phyloP scores from a whole-genome alignment of 164 flowering plant species.

The Aristolochia fimbriata region DNA sequence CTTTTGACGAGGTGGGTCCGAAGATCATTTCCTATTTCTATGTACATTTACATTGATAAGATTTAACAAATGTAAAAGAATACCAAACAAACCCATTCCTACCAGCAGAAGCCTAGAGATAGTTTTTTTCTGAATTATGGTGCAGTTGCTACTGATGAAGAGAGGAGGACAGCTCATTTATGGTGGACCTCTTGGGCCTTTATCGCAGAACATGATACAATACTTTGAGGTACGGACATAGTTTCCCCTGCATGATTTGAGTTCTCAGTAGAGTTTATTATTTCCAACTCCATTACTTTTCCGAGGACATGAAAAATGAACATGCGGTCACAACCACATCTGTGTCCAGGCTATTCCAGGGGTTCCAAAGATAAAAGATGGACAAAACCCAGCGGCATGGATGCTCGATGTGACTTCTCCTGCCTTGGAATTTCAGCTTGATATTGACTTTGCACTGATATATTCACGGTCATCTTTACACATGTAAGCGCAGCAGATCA shows the following conservation, averaged over 20 bases:
- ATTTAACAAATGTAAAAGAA: too few relatives aligned
- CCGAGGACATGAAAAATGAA: neutral
- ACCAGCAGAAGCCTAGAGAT: neutral
- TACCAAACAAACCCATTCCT: too few relatives aligned
- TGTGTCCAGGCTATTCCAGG: slow-evolving; percentile 9
- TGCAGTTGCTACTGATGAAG: slow-evolving; percentile 15
- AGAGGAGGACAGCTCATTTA: slow-evolving; percentile 13
- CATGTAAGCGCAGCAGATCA: slow-evolving; percentile 4
- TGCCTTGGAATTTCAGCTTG: slow-evolving; percentile 14
- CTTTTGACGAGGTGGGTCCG: slow-evolving; percentile 73
- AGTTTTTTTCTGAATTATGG: neutral
- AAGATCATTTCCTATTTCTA: neutral
- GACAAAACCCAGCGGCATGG: slow-evolving; percentile 28
- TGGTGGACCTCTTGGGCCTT: slow-evolving; percentile 9
- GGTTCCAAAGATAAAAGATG: slow-evolving; percentile 65
- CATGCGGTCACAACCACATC: too few relatives aligned
- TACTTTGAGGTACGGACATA: slow-evolving; percentile 6
- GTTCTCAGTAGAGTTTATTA: neutral
- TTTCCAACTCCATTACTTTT: neutral
- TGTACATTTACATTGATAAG: neutral
- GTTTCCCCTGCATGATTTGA: neutral
- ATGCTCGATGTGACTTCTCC: slow-evolving; percentile 19
- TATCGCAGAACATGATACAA: slow-evolving; percentile 5
- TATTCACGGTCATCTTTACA: slow-evolving; percentile 8
- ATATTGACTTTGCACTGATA: slow-evolving; percentile 15